Evolutionary conservation across 2,329 filamentous ascomycete species (phyloP).

Genomic region (Beauveria sp.): DNA sequence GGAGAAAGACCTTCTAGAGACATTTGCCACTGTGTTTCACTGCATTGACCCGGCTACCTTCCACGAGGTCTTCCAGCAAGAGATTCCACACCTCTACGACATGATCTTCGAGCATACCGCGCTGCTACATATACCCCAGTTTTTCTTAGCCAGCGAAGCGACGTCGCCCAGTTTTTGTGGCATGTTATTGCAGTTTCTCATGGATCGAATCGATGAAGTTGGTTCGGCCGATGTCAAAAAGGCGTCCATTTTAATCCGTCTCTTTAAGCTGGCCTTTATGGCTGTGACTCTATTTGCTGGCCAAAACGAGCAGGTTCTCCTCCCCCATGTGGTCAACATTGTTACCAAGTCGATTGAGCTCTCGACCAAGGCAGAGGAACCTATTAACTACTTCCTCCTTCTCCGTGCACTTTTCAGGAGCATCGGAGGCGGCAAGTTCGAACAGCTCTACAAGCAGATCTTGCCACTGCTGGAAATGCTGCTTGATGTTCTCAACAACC

Average conservation of each 20-base stretch:
- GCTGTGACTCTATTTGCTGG: slow-evolving; percentile 91
- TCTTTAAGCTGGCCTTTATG: slow-evolving; percentile 99
- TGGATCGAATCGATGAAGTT: slow-evolving; percentile 93
- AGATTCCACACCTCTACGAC: slow-evolving; percentile 93
- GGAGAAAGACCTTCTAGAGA: slow-evolving; percentile 94
- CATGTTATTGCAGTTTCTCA: slow-evolving; percentile 94
- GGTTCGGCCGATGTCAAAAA: slow-evolving; percentile 87
- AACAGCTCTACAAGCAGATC: slow-evolving; percentile 97
- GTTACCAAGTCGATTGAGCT: slow-evolving; percentile 96
- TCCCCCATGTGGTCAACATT: slow-evolving; percentile 94
- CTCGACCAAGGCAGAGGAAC: slow-evolving; percentile 90
- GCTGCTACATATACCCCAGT: slow-evolving; percentile 90
- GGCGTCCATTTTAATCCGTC: slow-evolving; percentile 81
- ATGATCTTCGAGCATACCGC: slow-evolving; percentile 97
- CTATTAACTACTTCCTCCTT: slow-evolving; percentile 97
- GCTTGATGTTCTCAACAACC: slow-evolving; percentile 90
- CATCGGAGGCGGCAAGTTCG: slow-evolving; percentile 94
- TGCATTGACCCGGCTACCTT: slow-evolving; percentile 98
- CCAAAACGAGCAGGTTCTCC: slow-evolving; percentile 90
- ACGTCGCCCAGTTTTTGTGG: slow-evolving; percentile 96
- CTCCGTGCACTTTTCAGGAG: slow-evolving; percentile 88
- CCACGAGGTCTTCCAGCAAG: slow-evolving; percentile 95
- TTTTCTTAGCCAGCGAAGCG: slow-evolving; percentile 96
- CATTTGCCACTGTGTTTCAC: slow-evolving; percentile 96
- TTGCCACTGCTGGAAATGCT: slow-evolving; percentile 94